Percentiles rank a stretch among this genome's conserved stretches.
phyloP scores from a whole-genome alignment of 2,329 filamentous ascomycete species.

The Fusarium tuaranense region DNA sequence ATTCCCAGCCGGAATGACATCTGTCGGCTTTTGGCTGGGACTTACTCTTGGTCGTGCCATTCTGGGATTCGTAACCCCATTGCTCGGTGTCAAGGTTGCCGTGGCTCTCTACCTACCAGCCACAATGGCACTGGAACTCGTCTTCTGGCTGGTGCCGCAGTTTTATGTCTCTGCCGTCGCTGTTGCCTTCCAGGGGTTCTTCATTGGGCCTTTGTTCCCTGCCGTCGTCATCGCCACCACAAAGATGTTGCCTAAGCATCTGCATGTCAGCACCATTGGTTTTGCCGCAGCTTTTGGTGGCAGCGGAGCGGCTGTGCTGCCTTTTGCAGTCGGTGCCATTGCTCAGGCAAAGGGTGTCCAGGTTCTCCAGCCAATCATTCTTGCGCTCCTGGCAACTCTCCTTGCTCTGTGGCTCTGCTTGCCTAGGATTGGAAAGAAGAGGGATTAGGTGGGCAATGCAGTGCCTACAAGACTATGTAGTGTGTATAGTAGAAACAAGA shows the following conservation, averaged over 20 bases:
- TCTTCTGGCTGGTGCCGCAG: constrained; percentile 86
- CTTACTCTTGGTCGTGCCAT: constrained; percentile 78
- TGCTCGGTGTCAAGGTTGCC: constrained; percentile 76
- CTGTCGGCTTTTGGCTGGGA: constrained; percentile 85
- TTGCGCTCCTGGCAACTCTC: constrained; percentile 61
- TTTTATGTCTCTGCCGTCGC: constrained; percentile 81
- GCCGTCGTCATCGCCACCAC: constrained; percentile 77
- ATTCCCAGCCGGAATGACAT: constrained; percentile 79
- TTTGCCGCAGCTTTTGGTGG: constrained; percentile 83
- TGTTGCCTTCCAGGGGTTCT: constrained; percentile 80
- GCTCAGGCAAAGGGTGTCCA: constrained; percentile 68
- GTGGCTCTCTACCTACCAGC: constrained; percentile 71
- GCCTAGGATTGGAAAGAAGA: constrained; percentile 55
- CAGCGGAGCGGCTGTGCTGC: constrained; percentile 75
- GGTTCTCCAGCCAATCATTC: constrained; percentile 67
- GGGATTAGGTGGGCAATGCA: constrained; percentile 43
- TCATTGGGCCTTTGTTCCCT: constrained; percentile 82
- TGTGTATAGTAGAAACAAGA: not conserved
- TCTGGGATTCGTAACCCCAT: constrained; percentile 79
- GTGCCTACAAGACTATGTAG: not conserved
- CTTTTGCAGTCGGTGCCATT: constrained; percentile 75
- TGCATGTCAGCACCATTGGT: constrained; percentile 83
- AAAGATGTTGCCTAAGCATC: constrained; percentile 74
- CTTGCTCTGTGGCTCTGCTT: constrained; percentile 60
- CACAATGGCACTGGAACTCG: constrained; percentile 73